Percentiles rank a stretch among this genome's conserved stretches.
Conservation (phyloP, 768 basidiomycete species). For the Punctularia strigosozonata region DNA sequence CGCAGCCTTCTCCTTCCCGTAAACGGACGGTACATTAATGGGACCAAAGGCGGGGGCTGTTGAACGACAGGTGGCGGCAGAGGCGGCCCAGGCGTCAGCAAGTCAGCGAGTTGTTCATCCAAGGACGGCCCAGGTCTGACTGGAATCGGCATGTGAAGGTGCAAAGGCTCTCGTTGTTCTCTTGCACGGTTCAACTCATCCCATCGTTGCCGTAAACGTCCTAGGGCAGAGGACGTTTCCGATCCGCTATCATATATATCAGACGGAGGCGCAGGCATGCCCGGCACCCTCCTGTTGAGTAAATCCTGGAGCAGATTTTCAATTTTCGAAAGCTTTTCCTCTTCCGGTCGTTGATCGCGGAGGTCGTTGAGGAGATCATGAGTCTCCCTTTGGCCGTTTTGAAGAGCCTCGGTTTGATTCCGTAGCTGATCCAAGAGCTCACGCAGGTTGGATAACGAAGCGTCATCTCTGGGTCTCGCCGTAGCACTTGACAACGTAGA, state of each 20-base stretch:
- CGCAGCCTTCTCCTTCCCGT: constrained; percentile 24
- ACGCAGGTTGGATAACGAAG: constrained; percentile 30
- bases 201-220: neutral
- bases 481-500: constrained; percentile 23
- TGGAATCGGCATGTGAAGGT: neutral
- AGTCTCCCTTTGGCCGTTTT: constrained; percentile 49
- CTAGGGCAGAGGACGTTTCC: neutral
- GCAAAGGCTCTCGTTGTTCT: neutral
- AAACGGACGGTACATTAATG: constrained; percentile 42
- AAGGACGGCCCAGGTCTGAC: neutral
- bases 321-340: constrained; percentile 19
- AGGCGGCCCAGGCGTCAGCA: neutral
- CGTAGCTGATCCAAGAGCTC: constrained; percentile 46
- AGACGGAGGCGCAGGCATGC: neutral
- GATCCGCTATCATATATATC: too few relatives aligned
- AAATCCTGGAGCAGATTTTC: constrained; percentile 15
- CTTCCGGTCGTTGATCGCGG: constrained; percentile 30
- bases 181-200: neutral
- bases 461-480: constrained; percentile 20
- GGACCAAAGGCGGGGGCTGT: constrained; percentile 39
- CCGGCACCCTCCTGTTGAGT: neutral
- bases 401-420: constrained; percentile 45
- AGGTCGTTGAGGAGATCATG: constrained; percentile 55
- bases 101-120: neutral
- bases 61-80: constrained; percentile 11